These are phyloP conservation scores for Nyssa sinensis DNA, from an alignment of 148 eudicot species.

Conservation along the genomic window DNA sequence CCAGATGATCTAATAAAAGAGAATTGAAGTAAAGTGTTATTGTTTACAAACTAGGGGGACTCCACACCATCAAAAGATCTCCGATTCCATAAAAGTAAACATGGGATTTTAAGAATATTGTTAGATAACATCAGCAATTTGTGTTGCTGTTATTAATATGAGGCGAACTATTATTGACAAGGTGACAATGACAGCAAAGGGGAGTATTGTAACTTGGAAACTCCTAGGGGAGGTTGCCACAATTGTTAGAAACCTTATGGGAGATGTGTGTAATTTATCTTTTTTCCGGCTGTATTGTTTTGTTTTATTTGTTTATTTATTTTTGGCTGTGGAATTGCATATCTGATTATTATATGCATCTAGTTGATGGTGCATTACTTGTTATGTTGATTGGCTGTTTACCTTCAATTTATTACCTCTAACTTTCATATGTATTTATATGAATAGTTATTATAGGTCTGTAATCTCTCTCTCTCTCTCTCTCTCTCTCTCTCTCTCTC, in stretches of 20 bases:
- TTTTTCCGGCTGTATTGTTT: too few relatives aligned
- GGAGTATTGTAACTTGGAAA: neutral
- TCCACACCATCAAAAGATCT: too few relatives aligned
- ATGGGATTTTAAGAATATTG: neutral
- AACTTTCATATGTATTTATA: neutral
- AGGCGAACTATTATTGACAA: neutral
- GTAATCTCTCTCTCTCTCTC: too few relatives aligned
- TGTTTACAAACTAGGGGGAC: too few relatives aligned
- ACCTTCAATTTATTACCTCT: neutral
- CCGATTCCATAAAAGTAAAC: neutral
- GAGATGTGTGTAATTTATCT: neutral
- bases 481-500: too few relatives aligned
- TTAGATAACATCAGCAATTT: neutral
- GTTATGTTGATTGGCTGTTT: neutral
- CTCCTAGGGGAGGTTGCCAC: neutral
- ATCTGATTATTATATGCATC: neutral
- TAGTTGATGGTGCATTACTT: slow-evolving; percentile 1
- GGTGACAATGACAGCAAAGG: neutral
- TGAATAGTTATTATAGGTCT: neutral
- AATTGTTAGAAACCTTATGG: neutral
- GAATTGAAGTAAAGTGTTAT: too few relatives aligned
- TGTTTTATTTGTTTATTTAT: too few relatives aligned
- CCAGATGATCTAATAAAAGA: too few relatives aligned
- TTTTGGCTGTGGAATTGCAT: too few relatives aligned
- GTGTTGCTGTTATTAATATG: too few relatives aligned